A percentile compares a stretch with the other conserved stretches of the same genome.
Conservation (phyloP, 306 rosid species). For the Cucurbita argyrosperma region DNA sequence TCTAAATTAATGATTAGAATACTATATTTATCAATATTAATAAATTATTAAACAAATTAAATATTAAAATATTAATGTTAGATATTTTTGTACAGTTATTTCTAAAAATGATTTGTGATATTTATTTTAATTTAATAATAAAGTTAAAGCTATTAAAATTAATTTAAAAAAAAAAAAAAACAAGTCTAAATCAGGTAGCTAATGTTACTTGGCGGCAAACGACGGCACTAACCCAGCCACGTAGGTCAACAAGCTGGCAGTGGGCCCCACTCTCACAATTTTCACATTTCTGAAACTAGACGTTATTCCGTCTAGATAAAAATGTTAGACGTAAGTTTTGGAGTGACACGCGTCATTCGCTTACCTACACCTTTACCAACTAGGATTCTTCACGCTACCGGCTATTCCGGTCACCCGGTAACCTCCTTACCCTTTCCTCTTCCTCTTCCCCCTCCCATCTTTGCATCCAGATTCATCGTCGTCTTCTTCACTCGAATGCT, state of each 20-base stretch:
- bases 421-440: background rate
- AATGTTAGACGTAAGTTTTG: background rate
- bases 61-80: too few species aligned
- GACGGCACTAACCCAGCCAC: background rate
- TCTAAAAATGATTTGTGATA: too few species aligned
- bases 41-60: too few species aligned
- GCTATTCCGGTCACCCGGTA: constrained; percentile 6
- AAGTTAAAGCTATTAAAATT: too few species aligned
- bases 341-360: background rate
- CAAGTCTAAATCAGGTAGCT: too few species aligned
- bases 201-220: too few species aligned
- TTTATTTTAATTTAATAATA: too few species aligned
- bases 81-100: too few species aligned
- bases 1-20: too few species aligned
- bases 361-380: constrained; percentile 3
- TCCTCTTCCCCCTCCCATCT: background rate
- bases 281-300: constrained; percentile 8
- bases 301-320: background rate
- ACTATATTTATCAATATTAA: too few species aligned
- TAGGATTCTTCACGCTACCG: constrained; percentile 10
- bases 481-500: background rate
- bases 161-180: too few species aligned
- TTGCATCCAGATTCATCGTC: constrained; percentile 16
- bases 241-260: background rate
- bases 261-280: background rate